Evolutionary conservation across 2,329 filamentous ascomycete genomes (phyloP).

Genomic region (Sporothrix inflata): DNA sequence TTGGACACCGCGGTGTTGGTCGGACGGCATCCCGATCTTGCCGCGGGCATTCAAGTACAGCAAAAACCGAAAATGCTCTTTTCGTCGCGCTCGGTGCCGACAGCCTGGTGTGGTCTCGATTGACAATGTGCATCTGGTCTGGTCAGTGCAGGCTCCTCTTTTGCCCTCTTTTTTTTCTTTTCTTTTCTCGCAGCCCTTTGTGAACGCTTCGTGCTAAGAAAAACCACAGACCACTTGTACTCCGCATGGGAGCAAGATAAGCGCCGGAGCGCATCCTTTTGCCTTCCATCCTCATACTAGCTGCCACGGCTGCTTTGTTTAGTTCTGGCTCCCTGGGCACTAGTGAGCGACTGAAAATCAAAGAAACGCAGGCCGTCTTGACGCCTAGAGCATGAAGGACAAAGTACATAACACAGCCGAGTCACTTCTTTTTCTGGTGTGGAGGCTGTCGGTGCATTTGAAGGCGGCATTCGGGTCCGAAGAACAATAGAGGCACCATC

Average conservation of each 20-base stretch:
- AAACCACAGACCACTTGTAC: neutral
- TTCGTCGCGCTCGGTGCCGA: neutral
- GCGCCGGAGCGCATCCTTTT: slow-evolving; percentile 3
- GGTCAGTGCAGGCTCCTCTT: neutral
- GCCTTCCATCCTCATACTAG: neutral
- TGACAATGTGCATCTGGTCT: neutral
- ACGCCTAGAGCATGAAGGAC: neutral
- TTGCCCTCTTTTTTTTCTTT: neutral
- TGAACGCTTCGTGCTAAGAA: neutral
- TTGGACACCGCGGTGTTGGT: neutral
- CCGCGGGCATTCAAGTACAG: neutral
- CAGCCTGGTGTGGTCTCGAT: neutral
- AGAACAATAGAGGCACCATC: neutral
- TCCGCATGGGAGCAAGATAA: neutral
- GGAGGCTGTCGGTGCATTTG: too few species aligned
- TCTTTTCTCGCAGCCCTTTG: neutral
- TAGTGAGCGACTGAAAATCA: neutral
- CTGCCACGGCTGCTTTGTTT: neutral
- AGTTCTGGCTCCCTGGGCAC: neutral
- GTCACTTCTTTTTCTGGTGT: neutral
- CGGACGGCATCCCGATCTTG: neutral
- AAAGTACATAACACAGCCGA: neutral
- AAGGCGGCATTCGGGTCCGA: slow-evolving; percentile 1
- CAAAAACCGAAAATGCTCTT: neutral
- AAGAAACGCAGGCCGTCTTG: neutral